These are phyloP conservation scores for Lotmaria passim DNA, from an alignment of 208 protist genomes.

Conservation along the genomic window DNA sequence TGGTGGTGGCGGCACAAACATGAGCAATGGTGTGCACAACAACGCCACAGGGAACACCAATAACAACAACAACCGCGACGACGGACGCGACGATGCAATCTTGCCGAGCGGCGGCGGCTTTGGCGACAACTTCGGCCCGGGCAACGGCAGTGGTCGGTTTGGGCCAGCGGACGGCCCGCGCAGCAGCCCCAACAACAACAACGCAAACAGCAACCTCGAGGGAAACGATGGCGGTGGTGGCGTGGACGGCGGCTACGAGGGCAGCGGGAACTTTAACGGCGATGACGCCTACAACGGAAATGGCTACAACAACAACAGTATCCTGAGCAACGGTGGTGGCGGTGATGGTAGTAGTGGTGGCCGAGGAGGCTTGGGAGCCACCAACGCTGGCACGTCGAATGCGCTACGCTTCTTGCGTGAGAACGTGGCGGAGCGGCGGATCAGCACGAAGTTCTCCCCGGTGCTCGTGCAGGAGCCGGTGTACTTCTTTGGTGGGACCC, in stretches of 20 bases:
- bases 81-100: neutral
- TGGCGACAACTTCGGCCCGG: neutral
- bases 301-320: neutral
- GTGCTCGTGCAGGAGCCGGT: slow-evolving; percentile 25
- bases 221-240: slow-evolving; percentile 1
- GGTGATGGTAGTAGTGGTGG: neutral
- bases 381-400: slow-evolving; percentile 38
- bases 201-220: neutral
- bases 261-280: slow-evolving; percentile 6
- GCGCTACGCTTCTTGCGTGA: slow-evolving; percentile 51
- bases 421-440: slow-evolving; percentile 31
- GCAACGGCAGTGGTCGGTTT: slow-evolving; percentile 5
- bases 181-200: neutral
- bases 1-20: too few species aligned
- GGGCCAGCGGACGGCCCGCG: slow-evolving; percentile 2
- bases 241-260: slow-evolving; percentile 5
- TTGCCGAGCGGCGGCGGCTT: neutral
- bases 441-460: slow-evolving; percentile 29
- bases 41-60: neutral
- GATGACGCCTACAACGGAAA: neutral
- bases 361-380: neutral
- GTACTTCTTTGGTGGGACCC: slow-evolving; percentile 15
- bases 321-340: neutral
- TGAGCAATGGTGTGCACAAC: too few species aligned
- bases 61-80: neutral